These are phyloP conservation scores for Didymella glomerata DNA, from an alignment of 2,329 filamentous ascomycete genomes.

Conservation along the genomic window DNA sequence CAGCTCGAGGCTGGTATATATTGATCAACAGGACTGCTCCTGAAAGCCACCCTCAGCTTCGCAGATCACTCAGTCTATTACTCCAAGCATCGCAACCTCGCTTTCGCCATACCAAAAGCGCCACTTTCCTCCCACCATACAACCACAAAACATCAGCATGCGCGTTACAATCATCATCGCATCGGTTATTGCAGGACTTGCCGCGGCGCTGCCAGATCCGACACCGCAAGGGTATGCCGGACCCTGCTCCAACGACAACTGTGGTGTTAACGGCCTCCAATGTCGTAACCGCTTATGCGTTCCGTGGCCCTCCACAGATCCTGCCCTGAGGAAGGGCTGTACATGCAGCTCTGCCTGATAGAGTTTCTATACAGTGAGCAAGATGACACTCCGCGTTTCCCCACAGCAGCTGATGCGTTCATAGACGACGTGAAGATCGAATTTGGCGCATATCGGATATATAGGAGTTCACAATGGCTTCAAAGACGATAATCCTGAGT, in stretches of 20 bases:
- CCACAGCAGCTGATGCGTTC: neutral
- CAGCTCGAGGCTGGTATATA: conserved; percentile 9
- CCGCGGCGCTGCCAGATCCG: conserved; percentile 26
- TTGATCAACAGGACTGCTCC: neutral
- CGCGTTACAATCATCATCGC: conserved; percentile 13
- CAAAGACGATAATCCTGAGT: neutral
- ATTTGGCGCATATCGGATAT: neutral
- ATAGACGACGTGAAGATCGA: neutral
- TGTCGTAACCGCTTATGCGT: conserved; percentile 12
- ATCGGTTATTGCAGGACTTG: conserved; percentile 12
- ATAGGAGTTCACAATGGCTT: neutral
- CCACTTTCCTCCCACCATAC: neutral
- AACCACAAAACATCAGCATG: conserved; percentile 6
- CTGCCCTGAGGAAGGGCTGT: conserved; percentile 22
- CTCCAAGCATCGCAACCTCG: neutral
- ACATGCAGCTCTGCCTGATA: conserved; percentile 19
- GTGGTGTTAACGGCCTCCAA: conserved; percentile 8
- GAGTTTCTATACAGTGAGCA: neutral
- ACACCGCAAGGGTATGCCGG: conserved; percentile 29
- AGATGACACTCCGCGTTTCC: neutral
- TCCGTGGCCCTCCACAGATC: conserved; percentile 16
- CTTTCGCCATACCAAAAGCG: neutral
- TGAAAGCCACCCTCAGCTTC: neutral
- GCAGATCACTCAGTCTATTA: neutral
- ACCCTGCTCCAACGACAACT: conserved; percentile 16